Percentiles rank a stretch among this genome's conserved stretches.
These are phyloP conservation scores for Trichoderma cornu-damae DNA, from an alignment of 2,329 filamentous ascomycete species.

Conservation along the genomic window DNA sequence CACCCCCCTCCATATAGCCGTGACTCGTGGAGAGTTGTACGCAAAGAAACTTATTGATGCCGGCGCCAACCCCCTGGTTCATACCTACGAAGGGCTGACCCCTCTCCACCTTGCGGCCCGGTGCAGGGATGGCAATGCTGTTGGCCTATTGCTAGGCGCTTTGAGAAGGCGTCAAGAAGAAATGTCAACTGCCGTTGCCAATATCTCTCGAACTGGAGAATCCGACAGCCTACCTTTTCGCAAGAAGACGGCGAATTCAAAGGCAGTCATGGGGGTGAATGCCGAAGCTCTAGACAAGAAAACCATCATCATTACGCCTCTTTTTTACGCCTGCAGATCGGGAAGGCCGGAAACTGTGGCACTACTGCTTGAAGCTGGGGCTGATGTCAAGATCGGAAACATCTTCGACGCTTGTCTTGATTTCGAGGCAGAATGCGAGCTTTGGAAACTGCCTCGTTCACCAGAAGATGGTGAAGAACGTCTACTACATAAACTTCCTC, in stretches of 20 bases:
- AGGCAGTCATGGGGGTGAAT: background rate
- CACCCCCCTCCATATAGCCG: conserved; percentile 26
- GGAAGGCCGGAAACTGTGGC: conserved; percentile 23
- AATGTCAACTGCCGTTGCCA: background rate
- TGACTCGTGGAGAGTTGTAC: conserved; percentile 21
- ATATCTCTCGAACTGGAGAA: background rate
- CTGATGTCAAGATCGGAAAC: background rate
- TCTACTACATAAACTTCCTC: too few species aligned
- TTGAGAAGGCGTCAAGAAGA: background rate
- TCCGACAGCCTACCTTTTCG: background rate
- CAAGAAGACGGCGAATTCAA: background rate
- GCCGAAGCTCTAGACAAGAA: background rate
- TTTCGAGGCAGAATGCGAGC: conserved; percentile 10
- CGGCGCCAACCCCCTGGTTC: conserved; percentile 32
- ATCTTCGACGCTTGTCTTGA: conserved; percentile 18
- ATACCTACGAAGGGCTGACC: conserved; percentile 33
- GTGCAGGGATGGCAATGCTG: conserved; percentile 29
- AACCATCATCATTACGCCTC: conserved; percentile 16
- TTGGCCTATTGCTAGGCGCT: conserved; percentile 27
- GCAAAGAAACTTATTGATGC: conserved; percentile 31
- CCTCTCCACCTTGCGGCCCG: conserved; percentile 38
- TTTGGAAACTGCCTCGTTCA: background rate
- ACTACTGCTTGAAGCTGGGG: conserved; percentile 24
- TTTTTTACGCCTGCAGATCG: conserved; percentile 24
- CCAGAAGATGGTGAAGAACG: background rate